Conservation (phyloP, 1,139 yeast genomes). For the Hyphopichia burtonii region DNA sequence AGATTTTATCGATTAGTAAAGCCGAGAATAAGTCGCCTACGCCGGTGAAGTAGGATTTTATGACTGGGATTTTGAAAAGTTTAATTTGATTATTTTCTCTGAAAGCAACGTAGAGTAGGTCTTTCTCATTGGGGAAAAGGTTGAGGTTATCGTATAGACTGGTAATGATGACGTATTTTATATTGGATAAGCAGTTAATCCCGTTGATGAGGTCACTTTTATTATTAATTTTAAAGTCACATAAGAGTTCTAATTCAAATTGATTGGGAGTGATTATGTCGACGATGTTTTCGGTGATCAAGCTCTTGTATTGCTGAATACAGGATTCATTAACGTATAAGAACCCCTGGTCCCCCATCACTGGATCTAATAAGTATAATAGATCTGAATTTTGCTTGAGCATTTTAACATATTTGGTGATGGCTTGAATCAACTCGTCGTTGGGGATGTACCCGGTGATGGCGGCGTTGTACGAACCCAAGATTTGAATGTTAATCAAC, state of each 20-base stretch:
- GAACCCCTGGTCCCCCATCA: conserved; percentile 87
- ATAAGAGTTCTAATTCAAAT: conserved; percentile 77
- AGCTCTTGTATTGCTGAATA: conserved; percentile 60
- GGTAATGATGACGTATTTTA: conserved; percentile 69
- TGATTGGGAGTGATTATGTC: conserved; percentile 86
- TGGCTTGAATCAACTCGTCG: conserved; percentile 23
- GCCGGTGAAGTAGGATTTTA: conserved; percentile 81
- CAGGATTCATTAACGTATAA: conserved; percentile 75
- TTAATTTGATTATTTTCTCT: conserved; percentile 23
- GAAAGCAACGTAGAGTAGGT: conserved; percentile 52
- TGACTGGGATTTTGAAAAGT: conserved; percentile 49
- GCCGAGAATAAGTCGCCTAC: conserved; percentile 93
- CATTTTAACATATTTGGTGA: conserved; percentile 15
- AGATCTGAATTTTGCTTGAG: conserved; percentile 17
- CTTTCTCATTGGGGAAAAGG: conserved; percentile 9
- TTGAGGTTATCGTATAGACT: conserved; percentile 14
- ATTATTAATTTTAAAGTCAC: conserved; percentile 50
- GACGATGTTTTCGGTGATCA: conserved; percentile 52
- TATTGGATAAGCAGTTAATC: conserved; percentile 45
- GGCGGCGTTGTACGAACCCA: conserved; percentile 22
- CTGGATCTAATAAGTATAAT: conserved; percentile 82
- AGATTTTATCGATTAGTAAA: conserved; percentile 60
- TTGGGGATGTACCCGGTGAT: conserved; percentile 40
- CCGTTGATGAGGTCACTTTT: conserved; percentile 44
- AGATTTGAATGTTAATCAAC: conserved; percentile 36